phyloP scores from a whole-genome alignment of 2,329 filamentous ascomycete genomes.

The Pseudogymnoascus sp. region DNA sequence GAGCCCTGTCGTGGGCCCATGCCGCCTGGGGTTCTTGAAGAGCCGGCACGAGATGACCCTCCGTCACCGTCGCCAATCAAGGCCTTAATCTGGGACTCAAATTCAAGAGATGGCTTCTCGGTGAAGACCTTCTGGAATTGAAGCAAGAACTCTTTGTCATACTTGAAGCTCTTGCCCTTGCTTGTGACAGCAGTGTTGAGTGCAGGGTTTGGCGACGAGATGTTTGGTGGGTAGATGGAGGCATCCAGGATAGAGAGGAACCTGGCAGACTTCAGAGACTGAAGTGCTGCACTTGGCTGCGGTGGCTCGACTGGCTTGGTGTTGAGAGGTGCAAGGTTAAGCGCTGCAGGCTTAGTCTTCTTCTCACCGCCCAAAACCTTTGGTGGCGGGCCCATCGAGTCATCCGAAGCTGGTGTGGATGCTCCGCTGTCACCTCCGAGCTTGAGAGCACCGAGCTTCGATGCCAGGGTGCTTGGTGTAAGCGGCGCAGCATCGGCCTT shows the following conservation, averaged over 20 bases:
- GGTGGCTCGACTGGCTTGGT: constrained; percentile 81
- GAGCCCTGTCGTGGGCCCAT: constrained; percentile 43
- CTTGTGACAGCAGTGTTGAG: constrained; percentile 72
- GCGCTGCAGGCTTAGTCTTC: constrained; percentile 69
- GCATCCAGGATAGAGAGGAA: constrained; percentile 75
- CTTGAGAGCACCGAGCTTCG: constrained; percentile 45
- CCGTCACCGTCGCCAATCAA: constrained; percentile 70
- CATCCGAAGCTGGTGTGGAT: constrained; percentile 34
- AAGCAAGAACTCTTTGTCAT: constrained; percentile 88
- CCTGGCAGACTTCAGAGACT: constrained; percentile 83
- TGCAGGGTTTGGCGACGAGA: constrained; percentile 84
- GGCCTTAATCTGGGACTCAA: constrained; percentile 82
- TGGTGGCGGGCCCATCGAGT: constrained; percentile 37
- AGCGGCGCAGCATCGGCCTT: constrained; percentile 19
- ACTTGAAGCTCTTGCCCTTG: constrained; percentile 80
- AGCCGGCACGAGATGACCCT: constrained; percentile 51
- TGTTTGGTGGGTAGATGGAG: constrained; percentile 72
- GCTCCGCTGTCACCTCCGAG: constrained; percentile 36
- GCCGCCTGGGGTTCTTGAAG: constrained; percentile 49
- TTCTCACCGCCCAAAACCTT: constrained; percentile 53
- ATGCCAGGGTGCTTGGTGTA: constrained; percentile 26
- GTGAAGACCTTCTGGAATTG: constrained; percentile 96
- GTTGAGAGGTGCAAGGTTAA: constrained; percentile 77
- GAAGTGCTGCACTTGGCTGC: constrained; percentile 88
- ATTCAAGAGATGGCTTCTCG: constrained; percentile 91